A percentile compares a stretch with the other conserved stretches of the same genome.
phyloP scores from a whole-genome alignment of 1,284 basidiomycete species.

The Marasmius sp. region DNA sequence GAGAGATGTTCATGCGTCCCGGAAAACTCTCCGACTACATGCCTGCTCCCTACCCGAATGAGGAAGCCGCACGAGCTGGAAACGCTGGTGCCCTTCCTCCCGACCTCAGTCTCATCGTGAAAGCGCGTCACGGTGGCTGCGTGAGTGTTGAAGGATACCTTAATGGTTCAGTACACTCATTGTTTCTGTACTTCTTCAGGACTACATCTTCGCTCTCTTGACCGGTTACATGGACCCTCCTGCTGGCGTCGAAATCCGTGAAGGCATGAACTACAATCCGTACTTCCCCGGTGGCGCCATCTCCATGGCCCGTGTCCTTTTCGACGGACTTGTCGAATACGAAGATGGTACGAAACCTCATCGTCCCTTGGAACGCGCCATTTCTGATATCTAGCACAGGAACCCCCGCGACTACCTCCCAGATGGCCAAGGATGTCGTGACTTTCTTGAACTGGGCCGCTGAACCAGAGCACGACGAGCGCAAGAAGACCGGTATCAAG shows the following conservation, averaged over 20 bases:
- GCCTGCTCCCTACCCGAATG: conserved; percentile 95
- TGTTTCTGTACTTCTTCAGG: conserved; percentile 46
- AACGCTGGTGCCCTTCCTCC: conserved; percentile 97
- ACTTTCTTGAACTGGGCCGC: conserved; percentile 95
- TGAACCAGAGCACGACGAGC: conserved; percentile 97
- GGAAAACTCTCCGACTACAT: conserved; percentile 98
- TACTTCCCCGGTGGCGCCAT: conserved; percentile 98
- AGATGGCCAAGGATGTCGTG: conserved; percentile 99
- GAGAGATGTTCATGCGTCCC: conserved; percentile 98
- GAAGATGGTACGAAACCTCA: conserved; percentile 69
- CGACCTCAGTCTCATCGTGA: conserved; percentile 95
- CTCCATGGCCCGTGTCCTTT: conserved; percentile 96
- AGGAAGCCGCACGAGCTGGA: conserved; percentile 93
- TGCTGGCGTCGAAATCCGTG: conserved; percentile 94
- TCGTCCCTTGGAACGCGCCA: conserved; percentile 4
- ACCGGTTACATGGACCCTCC: conserved; percentile 98
- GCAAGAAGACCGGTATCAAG: conserved; percentile 96
- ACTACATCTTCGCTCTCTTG: conserved; percentile 96
- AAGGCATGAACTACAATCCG: conserved; percentile 97
- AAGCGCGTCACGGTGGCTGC: conserved; percentile 96
- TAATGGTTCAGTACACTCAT: neutral
- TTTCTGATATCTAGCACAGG: conserved; percentile 44
- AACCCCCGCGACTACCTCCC: conserved; percentile 95
- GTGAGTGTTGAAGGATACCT: conserved; percentile 43
- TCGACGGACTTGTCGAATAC: conserved; percentile 94